These are phyloP conservation scores for Blastocystis sp. DNA, from an alignment of 352 stramenopile species.

Conservation along the genomic window DNA sequence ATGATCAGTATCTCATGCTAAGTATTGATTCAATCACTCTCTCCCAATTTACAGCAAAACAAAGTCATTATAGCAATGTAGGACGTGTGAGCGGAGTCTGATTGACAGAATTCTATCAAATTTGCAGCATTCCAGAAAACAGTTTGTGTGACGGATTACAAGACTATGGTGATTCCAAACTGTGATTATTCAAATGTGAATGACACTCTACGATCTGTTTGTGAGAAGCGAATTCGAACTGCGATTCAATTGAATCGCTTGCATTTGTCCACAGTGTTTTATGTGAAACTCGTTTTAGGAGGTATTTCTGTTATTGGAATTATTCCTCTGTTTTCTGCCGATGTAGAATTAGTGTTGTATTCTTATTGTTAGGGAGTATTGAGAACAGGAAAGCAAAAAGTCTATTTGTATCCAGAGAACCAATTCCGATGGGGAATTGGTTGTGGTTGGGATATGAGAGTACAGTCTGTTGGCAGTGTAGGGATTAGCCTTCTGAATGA, in stretches of 20 bases:
- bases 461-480: neutral
- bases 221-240: neutral
- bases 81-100: neutral
- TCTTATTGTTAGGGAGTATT: neutral
- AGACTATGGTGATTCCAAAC: neutral
- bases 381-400: neutral
- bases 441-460: neutral
- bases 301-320: neutral
- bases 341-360: neutral
- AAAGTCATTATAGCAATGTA: neutral
- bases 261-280: neutral
- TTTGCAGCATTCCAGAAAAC: slow-evolving; percentile 45
- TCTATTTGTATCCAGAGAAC: slow-evolving; percentile 4
- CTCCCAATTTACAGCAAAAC: neutral
- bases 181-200: neutral
- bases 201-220: neutral
- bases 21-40: slow-evolving; percentile 16
- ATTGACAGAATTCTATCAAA: neutral
- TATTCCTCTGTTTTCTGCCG: neutral
- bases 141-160: slow-evolving; percentile 13
- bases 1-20: neutral
- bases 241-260: slow-evolving; percentile 10
- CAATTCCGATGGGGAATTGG: neutral
- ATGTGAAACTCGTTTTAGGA: neutral
- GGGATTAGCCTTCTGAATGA: neutral